Percentiles rank a stretch among this genome's conserved stretches.
Conservation (phyloP, 129 eudicot genomes). For the Flaveria linearis region DNA sequence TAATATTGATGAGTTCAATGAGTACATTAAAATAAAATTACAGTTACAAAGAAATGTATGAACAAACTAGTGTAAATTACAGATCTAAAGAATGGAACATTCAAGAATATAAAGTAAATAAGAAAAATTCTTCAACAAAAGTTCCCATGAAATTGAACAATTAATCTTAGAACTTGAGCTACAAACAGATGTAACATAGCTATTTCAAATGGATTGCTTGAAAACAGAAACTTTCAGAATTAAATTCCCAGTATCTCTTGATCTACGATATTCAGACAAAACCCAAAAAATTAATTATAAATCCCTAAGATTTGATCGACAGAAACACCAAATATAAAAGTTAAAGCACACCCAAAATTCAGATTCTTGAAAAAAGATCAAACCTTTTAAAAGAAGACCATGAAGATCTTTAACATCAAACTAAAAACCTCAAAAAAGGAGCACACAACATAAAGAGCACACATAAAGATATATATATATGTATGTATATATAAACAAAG, state of each 20-base stretch:
- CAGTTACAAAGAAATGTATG: background rate
- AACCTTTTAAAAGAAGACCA: background rate
- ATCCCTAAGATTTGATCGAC: background rate
- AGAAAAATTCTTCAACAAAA: background rate
- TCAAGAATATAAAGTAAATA: background rate
- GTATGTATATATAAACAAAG: no score
- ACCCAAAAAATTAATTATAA: background rate
- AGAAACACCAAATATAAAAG: background rate
- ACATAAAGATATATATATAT: no score
- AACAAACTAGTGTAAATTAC: conserved; percentile 7
- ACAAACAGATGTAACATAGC: background rate
- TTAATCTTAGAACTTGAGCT: conserved; percentile 12
- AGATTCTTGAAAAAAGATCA: background rate
- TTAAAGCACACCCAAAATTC: background rate
- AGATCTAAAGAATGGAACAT: conserved; percentile 5
- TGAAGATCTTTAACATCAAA: conserved; percentile 7
- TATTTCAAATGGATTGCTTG: background rate
- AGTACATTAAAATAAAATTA: background rate
- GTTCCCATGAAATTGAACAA: background rate
- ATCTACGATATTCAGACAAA: background rate
- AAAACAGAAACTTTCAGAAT: background rate
- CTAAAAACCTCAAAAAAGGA: background rate
- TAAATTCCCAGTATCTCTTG: background rate
- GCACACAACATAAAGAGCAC: no score
- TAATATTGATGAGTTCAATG: conserved; percentile 21